Evolutionary conservation across 768 basidiomycete genomes (phyloP).

Genomic region (Asterophora parasitica): DNA sequence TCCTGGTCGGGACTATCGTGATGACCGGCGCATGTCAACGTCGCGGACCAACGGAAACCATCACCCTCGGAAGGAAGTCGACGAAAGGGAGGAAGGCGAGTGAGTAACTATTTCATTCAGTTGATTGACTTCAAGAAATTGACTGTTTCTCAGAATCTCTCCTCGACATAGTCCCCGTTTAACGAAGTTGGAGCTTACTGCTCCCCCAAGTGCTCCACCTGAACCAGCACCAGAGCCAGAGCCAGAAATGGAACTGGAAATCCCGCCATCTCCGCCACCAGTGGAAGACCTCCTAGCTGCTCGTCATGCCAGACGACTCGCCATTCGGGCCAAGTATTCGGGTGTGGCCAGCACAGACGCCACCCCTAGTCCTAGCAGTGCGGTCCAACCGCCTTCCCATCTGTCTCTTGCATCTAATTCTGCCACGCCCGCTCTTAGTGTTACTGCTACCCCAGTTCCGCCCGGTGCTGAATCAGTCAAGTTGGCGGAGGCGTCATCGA

Average conservation of each 20-base stretch:
- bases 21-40: slow-evolving; percentile 21
- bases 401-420: slow-evolving; percentile 59
- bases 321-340: slow-evolving; percentile 75
- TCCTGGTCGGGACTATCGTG: slow-evolving; percentile 20
- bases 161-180: slow-evolving; percentile 38
- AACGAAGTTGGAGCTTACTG: neutral
- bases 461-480: slow-evolving; percentile 10
- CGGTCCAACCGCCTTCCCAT: slow-evolving; percentile 66
- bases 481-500: slow-evolving; percentile 3
- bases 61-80: slow-evolving; percentile 27
- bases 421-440: slow-evolving; percentile 50
- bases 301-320: slow-evolving; percentile 67
- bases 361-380: slow-evolving; percentile 66
- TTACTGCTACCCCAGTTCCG: slow-evolving; percentile 28
- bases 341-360: slow-evolving; percentile 43
- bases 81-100: slow-evolving; percentile 90
- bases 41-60: slow-evolving; percentile 10
- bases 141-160: slow-evolving; percentile 51
- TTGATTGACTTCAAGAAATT: slow-evolving; percentile 4
- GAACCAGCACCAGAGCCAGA: slow-evolving; percentile 20
- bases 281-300: slow-evolving; percentile 64
- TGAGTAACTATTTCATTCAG: slow-evolving; percentile 47
- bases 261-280: slow-evolving; percentile 47
- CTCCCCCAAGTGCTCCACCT: slow-evolving; percentile 13
- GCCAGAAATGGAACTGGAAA: slow-evolving; percentile 51